phyloP scores from a whole-genome alignment of 805 yeast genomes.

The Schwanniomyces occidentalis region DNA sequence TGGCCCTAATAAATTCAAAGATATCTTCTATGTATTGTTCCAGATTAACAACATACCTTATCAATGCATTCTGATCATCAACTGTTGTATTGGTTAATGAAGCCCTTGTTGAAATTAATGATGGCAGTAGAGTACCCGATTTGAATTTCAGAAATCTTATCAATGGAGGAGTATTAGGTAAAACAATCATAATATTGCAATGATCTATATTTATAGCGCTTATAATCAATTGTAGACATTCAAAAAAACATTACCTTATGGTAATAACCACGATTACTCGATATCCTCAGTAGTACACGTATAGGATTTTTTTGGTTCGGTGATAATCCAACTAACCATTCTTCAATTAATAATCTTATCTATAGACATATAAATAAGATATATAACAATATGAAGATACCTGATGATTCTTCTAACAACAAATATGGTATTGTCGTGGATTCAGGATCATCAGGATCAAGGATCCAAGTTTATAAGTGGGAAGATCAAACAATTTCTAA shows the following conservation, averaged over 20 bases:
- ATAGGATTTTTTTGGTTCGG: too few species aligned
- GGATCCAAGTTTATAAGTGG: constrained; percentile 85
- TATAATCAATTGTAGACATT: too few species aligned
- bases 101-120: constrained; percentile 17
- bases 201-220: too few species aligned
- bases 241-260: too few species aligned
- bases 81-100: constrained; percentile 12
- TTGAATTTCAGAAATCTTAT: constrained; percentile 15
- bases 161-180: constrained; percentile 35
- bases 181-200: constrained; percentile 27
- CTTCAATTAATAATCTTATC: too few species aligned
- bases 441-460: constrained; percentile 94
- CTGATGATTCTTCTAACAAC: constrained; percentile 10
- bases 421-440: constrained; percentile 87
- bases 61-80: constrained; percentile 22
- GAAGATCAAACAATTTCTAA: constrained; percentile 39
- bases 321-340: too few species aligned
- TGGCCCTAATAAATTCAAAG: constrained; percentile 13
- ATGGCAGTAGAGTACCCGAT: constrained; percentile 7
- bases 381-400: constrained; percentile 7
- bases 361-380: too few species aligned
- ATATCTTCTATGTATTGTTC: constrained; percentile 35
- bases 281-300: too few species aligned
- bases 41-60: constrained; percentile 30
- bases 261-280: too few species aligned